A percentile compares a stretch with the other conserved stretches of the same genome.
Evolutionary conservation across 202 grass and related monocot species (phyloP).

Genomic region (Elaeis oleifera): DNA sequence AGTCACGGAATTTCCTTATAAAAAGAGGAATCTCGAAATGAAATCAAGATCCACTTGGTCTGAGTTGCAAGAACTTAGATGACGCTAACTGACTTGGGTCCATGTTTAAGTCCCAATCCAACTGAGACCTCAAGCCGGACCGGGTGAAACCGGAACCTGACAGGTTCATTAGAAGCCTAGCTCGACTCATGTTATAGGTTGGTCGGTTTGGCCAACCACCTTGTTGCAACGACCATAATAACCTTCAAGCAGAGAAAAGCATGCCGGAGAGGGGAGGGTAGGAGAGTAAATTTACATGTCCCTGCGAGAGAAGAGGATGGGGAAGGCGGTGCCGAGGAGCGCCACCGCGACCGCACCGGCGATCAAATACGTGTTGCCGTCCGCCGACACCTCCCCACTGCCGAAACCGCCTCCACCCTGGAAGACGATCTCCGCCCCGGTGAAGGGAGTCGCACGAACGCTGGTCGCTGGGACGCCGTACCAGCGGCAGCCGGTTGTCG

Average conservation of each 20-base stretch:
- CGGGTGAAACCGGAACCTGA: too few species aligned
- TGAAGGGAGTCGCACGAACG: background rate
- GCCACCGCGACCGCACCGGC: slow-evolving; percentile 78
- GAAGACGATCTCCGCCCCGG: background rate
- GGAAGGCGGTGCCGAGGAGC: slow-evolving; percentile 79
- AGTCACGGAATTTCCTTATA: too few species aligned
- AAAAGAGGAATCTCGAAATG: too few species aligned
- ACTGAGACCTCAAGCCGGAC: too few species aligned
- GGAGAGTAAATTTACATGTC: slow-evolving; percentile 40
- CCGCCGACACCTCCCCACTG: slow-evolving; percentile 62
- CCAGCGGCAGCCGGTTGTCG: background rate
- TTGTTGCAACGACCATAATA: too few species aligned
- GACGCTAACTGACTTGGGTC: too few species aligned
- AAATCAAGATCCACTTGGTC: too few species aligned
- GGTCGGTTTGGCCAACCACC: too few species aligned
- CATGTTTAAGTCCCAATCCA: too few species aligned
- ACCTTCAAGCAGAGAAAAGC: background rate
- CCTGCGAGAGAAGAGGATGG: slow-evolving; percentile 81
- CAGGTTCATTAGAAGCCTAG: too few species aligned
- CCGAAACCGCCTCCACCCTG: slow-evolving; percentile 34
- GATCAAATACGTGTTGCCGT: slow-evolving; percentile 73
- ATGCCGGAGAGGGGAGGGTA: background rate
- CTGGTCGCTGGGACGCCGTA: slow-evolving; percentile 1
- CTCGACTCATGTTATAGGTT: too few species aligned
- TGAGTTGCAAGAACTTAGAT: too few species aligned